phyloP scores from a whole-genome alignment of 1,284 basidiomycete genomes.

The Apiotrichum akiyoshidainum region DNA sequence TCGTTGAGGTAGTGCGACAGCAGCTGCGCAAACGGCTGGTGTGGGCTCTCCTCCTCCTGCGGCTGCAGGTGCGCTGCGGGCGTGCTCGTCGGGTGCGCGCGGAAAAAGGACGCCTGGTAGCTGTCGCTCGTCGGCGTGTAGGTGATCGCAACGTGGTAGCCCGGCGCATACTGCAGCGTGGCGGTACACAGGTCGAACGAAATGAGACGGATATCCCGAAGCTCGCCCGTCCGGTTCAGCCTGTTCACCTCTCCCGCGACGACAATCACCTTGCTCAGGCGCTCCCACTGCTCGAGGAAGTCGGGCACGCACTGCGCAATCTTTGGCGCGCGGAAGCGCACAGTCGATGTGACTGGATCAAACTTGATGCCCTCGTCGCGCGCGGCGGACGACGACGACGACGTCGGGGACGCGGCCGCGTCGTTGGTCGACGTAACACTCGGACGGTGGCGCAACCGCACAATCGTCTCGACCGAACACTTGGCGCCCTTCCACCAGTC shows the following conservation, averaged over 20 bases:
- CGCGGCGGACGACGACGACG: conserved; percentile 40
- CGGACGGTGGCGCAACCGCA: conserved; percentile 77
- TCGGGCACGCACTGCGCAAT: conserved; percentile 81
- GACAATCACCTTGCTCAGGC: conserved; percentile 84
- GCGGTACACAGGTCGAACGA: conserved; percentile 86
- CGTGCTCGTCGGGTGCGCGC: neutral
- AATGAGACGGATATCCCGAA: conserved; percentile 69
- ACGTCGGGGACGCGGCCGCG: conserved; percentile 44
- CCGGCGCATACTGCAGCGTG: conserved; percentile 67
- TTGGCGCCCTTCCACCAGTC: conserved; percentile 84
- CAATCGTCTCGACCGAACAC: conserved; percentile 53
- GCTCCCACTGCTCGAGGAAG: conserved; percentile 85
- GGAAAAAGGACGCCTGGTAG: conserved; percentile 42
- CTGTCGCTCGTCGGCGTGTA: conserved; percentile 43
- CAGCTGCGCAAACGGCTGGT: conserved; percentile 32
- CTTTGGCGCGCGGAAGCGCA: conserved; percentile 78
- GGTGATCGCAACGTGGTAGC: conserved; percentile 43
- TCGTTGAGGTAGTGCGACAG: conserved; percentile 43
- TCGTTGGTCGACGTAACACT: conserved; percentile 59
- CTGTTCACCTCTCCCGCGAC: conserved; percentile 84
- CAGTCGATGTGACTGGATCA: conserved; percentile 75
- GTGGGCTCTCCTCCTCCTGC: conserved; percentile 27
- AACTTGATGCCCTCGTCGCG: conserved; percentile 63
- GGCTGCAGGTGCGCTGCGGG: neutral
- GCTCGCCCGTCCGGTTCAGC: conserved; percentile 67